Evolutionary conservation across 371 early-diverging fungal genomes (phyloP).

Genomic region (Rhizopus microsporus): DNA sequence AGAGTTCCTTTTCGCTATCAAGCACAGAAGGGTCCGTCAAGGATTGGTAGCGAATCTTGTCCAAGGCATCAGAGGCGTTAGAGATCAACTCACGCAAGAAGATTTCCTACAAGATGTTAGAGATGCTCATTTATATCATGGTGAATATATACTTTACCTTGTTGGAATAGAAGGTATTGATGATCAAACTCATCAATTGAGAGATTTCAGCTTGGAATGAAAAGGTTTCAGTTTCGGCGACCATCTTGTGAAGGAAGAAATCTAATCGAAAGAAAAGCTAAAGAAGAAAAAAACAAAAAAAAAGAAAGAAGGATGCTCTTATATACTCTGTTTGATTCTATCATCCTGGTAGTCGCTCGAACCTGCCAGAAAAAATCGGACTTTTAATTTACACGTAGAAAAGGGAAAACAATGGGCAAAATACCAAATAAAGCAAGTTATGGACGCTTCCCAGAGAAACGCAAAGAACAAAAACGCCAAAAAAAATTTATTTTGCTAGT

Average conservation of each 20-base stretch:
- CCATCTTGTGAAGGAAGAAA: constrained; percentile 23
- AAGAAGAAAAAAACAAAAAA: not conserved
- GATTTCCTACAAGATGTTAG: constrained; percentile 53
- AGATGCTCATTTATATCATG: not conserved
- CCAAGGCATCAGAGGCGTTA: constrained; percentile 87
- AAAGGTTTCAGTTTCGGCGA: constrained; percentile 66
- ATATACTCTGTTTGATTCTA: not conserved
- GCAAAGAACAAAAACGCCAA: too few species aligned
- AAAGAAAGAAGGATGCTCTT: not conserved
- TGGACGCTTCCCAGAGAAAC: too few species aligned
- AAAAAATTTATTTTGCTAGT: not conserved
- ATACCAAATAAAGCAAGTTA: too few species aligned
- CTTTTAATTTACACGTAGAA: too few species aligned
- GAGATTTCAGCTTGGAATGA: constrained; percentile 93
- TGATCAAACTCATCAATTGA: constrained; percentile 93
- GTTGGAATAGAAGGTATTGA: constrained; percentile 57
- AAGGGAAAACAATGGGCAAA: too few species aligned
- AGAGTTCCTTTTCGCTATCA: constrained; percentile 57
- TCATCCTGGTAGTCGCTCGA: not conserved
- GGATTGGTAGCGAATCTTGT: constrained; percentile 76
- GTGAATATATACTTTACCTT: constrained; percentile 30
- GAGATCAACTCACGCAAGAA: constrained; percentile 89
- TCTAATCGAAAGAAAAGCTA: constrained; percentile 17
- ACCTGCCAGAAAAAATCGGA: not conserved
- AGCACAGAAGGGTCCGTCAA: constrained; percentile 60